phyloP scores from a whole-genome alignment of 352 stramenopile species.

The Globisporangium echinulatum region DNA sequence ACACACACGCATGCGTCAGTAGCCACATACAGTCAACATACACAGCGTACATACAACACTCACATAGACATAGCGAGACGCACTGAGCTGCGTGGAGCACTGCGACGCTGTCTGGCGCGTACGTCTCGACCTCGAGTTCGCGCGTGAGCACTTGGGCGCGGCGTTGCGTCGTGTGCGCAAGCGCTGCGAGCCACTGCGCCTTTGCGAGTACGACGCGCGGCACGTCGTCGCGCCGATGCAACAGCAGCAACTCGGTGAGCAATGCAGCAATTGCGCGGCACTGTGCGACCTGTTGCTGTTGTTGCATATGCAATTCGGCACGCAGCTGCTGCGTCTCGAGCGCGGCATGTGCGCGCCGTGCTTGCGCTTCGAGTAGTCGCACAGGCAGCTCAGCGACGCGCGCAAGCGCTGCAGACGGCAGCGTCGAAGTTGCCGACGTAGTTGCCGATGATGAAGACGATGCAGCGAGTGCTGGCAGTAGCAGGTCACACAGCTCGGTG shows the following conservation, averaged over 20 bases:
- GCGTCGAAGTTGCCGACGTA: background rate
- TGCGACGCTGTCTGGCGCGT: constrained; percentile 14
- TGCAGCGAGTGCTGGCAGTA: constrained; percentile 12
- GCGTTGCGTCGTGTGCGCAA: constrained; percentile 19
- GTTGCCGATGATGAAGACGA: background rate
- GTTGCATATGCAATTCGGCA: constrained; percentile 9
- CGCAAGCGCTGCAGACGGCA: constrained; percentile 6
- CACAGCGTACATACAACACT: background rate
- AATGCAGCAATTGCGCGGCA: constrained; percentile 18
- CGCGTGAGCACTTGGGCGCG: constrained; percentile 23
- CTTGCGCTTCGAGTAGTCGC: constrained; percentile 26
- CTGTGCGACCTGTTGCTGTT: constrained; percentile 17
- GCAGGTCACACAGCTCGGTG: constrained; percentile 24
- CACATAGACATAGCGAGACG: background rate
- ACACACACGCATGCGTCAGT: too few relatives aligned
- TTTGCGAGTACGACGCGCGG: constrained; percentile 24
- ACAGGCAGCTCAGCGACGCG: constrained; percentile 25
- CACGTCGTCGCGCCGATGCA: constrained; percentile 30
- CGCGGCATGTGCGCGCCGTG: constrained; percentile 12
- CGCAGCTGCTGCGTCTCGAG: constrained; percentile 6
- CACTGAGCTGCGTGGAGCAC: constrained; percentile 22
- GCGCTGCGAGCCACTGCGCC: constrained; percentile 22
- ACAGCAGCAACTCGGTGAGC: constrained; percentile 16
- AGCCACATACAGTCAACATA: too few relatives aligned
- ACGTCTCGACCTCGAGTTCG: constrained; percentile 28